These are phyloP conservation scores for Epithele typhae DNA, from an alignment of 768 basidiomycete genomes.

Conservation along the genomic window DNA sequence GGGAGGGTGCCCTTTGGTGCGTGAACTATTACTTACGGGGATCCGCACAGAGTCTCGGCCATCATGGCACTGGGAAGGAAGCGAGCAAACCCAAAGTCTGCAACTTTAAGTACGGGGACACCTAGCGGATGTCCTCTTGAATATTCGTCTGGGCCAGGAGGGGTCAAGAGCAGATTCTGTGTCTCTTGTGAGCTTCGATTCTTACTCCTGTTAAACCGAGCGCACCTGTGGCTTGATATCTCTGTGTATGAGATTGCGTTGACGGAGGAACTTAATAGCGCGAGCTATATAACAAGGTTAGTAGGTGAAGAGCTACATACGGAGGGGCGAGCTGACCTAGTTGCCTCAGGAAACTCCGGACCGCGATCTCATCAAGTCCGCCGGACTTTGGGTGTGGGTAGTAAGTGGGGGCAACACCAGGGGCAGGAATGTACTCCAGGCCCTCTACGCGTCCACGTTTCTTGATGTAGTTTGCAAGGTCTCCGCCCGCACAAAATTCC, in stretches of 20 bases:
- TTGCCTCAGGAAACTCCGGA: conserved; percentile 89
- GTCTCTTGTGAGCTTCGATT: no score
- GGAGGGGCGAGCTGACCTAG: conserved; percentile 54
- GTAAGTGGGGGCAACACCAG: conserved; percentile 69
- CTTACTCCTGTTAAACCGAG: no score
- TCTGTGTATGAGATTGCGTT: conserved; percentile 87
- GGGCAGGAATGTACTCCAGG: conserved; percentile 72
- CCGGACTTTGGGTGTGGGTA: conserved; percentile 91
- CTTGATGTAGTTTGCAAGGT: conserved; percentile 96
- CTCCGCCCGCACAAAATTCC: conserved; percentile 95
- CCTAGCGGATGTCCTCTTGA: conserved; percentile 85
- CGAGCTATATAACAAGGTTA: conserved; percentile 75
- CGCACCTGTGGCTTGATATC: conserved; percentile 93
- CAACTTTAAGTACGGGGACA: conserved; percentile 93
- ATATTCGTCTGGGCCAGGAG: conserved; percentile 76
- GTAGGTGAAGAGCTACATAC: no score
- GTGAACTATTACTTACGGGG: conserved; percentile 60
- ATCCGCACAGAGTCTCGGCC: conserved; percentile 97
- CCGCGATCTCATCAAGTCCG: conserved; percentile 85
- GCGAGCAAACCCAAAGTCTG: conserved; percentile 97
- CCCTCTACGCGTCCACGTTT: conserved; percentile 92
- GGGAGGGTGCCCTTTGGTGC: background rate
- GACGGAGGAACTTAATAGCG: conserved; percentile 88
- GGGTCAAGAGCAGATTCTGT: conserved; percentile 89
- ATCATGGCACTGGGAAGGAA: conserved; percentile 88